Base-by-base conservation (phyloP, 2,329 filamentous ascomycete species). In the Phoma sp. region DNA sequence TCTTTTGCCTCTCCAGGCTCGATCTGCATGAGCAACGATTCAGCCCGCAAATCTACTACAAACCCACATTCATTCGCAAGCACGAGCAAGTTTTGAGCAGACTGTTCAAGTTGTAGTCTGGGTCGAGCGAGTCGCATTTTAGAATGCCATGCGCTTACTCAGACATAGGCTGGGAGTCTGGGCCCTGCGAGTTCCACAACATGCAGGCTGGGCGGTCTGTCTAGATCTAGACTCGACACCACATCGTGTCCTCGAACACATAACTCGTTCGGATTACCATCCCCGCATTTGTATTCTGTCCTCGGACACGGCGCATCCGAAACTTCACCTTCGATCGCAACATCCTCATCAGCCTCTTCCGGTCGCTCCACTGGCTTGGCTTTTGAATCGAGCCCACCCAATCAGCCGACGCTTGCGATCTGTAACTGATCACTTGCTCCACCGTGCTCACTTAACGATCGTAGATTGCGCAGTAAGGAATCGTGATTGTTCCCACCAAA, bases 161-260 rank as follows among this genome's bases (percentile, higher is more conserved):
- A 54, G 18, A 5, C 27, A 18, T 18, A 38, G 35, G 30, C 22
- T 30, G 35, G 2, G 29, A 38, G 37, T 55, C 52, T 50, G 29
- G 52, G 14, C 46, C 42, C 41, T 32, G 4, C 18, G 33, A 10
- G 14, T 23, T 29, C 23, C 18, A 40, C 41, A 41, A 41, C 46
- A 44, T 36, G 13, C n/a, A 25, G 18, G 37, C 23, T 27, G 13
- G n/a, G 18, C 22, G 46, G 41, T 29, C 46, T 55, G 45, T 18
- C n/a, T 10, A 23, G 46, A 41, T 35, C 52, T 55, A 55, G 52
- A 55, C 45, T 32, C 41, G 13, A 36, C 36, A 40, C 36, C 51
- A 37, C 33, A 11, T 29, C 4, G 9, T 45, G 40, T 33, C 24
- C 10, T 13, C 39, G 40, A 18, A 40, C 33, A 37, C 35, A 32